Evolutionary conservation across 192 early-diverging fungal species (phyloP), one percentile per base, ranked within the genome.

Genomic region (Rhizoclosmatium globosum): DNA sequence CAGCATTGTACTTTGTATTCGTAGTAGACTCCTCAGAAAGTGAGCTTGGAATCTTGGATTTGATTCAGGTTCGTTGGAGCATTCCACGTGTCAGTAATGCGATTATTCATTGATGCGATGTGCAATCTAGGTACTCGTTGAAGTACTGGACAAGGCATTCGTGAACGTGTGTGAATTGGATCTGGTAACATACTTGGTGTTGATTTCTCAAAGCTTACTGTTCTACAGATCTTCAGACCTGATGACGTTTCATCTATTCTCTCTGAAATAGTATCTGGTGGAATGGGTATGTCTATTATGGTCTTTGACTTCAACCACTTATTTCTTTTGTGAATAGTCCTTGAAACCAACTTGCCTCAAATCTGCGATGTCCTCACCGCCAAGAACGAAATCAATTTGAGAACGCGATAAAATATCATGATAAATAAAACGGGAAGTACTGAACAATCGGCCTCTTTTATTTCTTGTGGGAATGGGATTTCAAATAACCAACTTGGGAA

Each of bases 121-220:
- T 41, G 43, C 31, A 31, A 44, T 64, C 4, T 81, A 95, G 91
- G 95, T 98, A 31, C 95, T 99, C 86, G 98, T 99, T 0, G 98
- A 99, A 81, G 90, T 95, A 38, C 85, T 99, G 60, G 98, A 99
- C 79, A 82, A 92, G 45, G 91, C 91, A 17, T 98, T 99, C 86
- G 79, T 85, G 46, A 98, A 99, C 68, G 98, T 99, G 2, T 99
- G 97, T 77, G 98, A 99, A 84, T 84, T 99, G 68, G 97, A 99
- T 79, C 80, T 99, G 85, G 92, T 95, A 85, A 69, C 82, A 3
- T 46, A 47, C 47, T 11, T 56, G 31, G 31, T 53, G 9, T 68
- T 58, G 31, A n/a, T 53, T 48, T n/a, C 47, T 47, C 44, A 43
- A 23, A 11, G 9, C 3, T 41, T 44, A 58, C 19, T 1, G 61